Evolutionary conservation across 2,329 filamentous ascomycete species (phyloP).

Genomic region (Zymoseptoria tritici): DNA sequence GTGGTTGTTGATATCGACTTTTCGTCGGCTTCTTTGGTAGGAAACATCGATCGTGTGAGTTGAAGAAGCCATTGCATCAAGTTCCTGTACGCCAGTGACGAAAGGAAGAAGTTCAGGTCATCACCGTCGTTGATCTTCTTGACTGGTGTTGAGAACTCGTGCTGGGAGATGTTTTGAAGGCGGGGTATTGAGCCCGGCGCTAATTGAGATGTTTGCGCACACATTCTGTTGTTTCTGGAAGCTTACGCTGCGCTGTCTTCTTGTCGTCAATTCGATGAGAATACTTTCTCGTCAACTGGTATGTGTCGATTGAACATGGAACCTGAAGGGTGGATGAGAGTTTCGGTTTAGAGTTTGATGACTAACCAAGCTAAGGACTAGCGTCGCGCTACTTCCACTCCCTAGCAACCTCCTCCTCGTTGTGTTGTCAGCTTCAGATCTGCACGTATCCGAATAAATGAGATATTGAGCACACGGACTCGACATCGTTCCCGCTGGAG

Average conservation of each 20-base stretch:
- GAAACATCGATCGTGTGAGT: slow-evolving; percentile 80
- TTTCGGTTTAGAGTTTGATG: background rate
- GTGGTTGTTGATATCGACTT: slow-evolving; percentile 12
- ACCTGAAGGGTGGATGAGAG: too few species aligned
- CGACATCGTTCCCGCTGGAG: background rate
- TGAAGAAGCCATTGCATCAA: slow-evolving; percentile 83
- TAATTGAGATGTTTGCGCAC: background rate
- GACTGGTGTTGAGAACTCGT: slow-evolving; percentile 56
- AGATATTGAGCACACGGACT: background rate
- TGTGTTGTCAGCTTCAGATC: background rate
- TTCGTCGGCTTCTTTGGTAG: slow-evolving; percentile 45
- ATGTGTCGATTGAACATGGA: background rate
- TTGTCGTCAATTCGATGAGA: background rate
- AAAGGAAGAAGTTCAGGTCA: slow-evolving; percentile 75
- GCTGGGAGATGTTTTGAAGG: slow-evolving; percentile 6
- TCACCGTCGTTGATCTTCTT: slow-evolving; percentile 81
- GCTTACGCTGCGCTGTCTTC: background rate
- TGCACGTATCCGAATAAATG: background rate
- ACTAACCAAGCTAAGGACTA: too few species aligned
- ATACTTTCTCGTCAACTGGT: background rate
- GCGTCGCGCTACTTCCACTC: too few species aligned
- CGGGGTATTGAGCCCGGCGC: slow-evolving; percentile 1
- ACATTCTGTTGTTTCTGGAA: background rate
- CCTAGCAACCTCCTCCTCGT: background rate
- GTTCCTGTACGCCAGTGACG: slow-evolving; percentile 75